Base-by-base conservation (phyloP, 352 stramenopile species). In the Globisporangium paddicum region DNA sequence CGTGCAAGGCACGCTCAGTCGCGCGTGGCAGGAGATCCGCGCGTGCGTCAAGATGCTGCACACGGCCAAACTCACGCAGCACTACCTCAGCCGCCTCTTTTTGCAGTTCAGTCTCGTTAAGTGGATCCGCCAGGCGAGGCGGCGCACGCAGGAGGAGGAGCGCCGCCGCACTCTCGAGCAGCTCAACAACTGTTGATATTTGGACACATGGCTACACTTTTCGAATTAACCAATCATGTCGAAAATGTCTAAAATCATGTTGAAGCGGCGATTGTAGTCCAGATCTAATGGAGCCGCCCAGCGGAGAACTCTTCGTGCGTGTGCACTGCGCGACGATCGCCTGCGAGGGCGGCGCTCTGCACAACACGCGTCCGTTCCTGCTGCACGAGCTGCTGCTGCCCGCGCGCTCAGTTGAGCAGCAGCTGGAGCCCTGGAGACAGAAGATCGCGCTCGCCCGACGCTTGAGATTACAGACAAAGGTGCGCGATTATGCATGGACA, bases 11-110 rank as follows among this genome's bases (percentile, higher is more conserved):
- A 21, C 26, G 25, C 62, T 79, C 11, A 55, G 44, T 1, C 70
- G 69, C 37, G 69, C 75, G 50, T 89, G 79, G 77, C 72, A 77
- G 16, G 79, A 89, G 58, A 71, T 86, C 28, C 77, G 77, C 11
- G 68, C 62, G 18, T 89, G 79, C 52, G 73, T 76, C 63, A 85
- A 83, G 68, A 76, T 86, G 66, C 46, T 89, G 40, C 73, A 89
- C 63, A 69, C 71, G 8, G 79, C 79, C 34, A 85, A 83, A 52
- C 69, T 86, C 66, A 86, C 77, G n/a, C 77, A 89, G 48, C 75
- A 86, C 49, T 87, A 85, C 52, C 69, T 89, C 48, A 86, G 77
- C 53, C 73, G 73, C 0, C 63, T 87, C 28, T 86, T 81, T 46
- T 72, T 89, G 46, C 77, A 82, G 55, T 76, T 69, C 38, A 82